Percentiles rank a stretch among this genome's conserved stretches.
These are phyloP conservation scores for Cornus suecica DNA, from an alignment of 148 eudicot genomes.

Conservation along the genomic window DNA sequence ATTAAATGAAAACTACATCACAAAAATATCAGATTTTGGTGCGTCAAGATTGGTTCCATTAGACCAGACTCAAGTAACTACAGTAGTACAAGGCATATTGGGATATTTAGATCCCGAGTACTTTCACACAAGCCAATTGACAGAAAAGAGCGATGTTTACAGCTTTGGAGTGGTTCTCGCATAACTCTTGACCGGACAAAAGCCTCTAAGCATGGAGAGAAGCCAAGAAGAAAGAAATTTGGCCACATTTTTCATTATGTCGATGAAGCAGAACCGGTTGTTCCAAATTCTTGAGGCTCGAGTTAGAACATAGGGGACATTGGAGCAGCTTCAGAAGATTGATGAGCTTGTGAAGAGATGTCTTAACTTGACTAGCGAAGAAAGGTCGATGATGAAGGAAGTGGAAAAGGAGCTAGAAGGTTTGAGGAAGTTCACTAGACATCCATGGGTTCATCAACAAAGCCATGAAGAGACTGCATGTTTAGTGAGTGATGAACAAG, in stretches of 20 bases:
- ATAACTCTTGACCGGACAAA: constrained; percentile 18
- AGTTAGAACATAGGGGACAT: constrained; percentile 12
- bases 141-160: constrained; percentile 19
- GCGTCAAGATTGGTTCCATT: constrained; percentile 24
- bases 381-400: constrained; percentile 25
- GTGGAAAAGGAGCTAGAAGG: constrained; percentile 20
- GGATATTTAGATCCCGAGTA: constrained; percentile 36
- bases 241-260: constrained; percentile 14
- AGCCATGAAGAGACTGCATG: not conserved
- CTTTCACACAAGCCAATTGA: constrained; percentile 23
- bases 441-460: constrained; percentile 13
- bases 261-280: constrained; percentile 6
- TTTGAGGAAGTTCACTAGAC: constrained; percentile 8
- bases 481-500: not conserved
- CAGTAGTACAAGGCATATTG: constrained; percentile 14
- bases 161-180: constrained; percentile 20
- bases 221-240: constrained; percentile 12
- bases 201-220: constrained; percentile 7
- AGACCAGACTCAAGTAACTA: constrained; percentile 22
- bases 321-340: constrained; percentile 16
- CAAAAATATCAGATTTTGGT: constrained; percentile 26
- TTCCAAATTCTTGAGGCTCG: constrained; percentile 17
- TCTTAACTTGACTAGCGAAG: constrained; percentile 8
- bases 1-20: not conserved
- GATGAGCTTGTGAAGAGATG: constrained; percentile 22